Evolutionary conservation across 2,329 filamentous ascomycete species (phyloP).

Genomic region (Rutstroemia sp.): DNA sequence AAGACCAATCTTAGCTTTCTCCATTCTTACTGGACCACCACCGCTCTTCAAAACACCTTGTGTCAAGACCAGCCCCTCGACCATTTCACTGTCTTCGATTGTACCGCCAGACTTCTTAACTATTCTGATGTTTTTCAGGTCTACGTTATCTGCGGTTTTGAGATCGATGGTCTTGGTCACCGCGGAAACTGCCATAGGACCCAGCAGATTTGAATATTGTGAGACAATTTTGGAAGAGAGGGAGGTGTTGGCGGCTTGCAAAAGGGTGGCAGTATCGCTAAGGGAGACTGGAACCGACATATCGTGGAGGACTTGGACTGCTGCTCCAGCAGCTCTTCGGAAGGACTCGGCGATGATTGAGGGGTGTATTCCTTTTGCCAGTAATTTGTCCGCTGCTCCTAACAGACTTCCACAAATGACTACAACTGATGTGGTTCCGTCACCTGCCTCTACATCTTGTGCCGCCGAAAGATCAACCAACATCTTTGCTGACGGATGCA

Average conservation of each 20-base stretch:
- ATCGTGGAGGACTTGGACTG: constrained; percentile 82
- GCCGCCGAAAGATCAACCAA: constrained; percentile 93
- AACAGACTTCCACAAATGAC: constrained; percentile 95
- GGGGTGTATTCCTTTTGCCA: constrained; percentile 91
- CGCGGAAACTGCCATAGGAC: constrained; percentile 96
- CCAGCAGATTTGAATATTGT: constrained; percentile 88
- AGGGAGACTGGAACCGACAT: constrained; percentile 95
- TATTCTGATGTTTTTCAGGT: constrained; percentile 92
- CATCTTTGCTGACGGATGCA: constrained; percentile 99
- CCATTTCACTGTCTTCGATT: constrained; percentile 96
- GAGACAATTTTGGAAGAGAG: constrained; percentile 98
- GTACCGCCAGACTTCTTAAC: constrained; percentile 97
- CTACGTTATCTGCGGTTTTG: constrained; percentile 92
- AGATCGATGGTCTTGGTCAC: constrained; percentile 94
- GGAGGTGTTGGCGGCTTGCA: constrained; percentile 95
- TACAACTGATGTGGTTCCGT: constrained; percentile 96
- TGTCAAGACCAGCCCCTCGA: constrained; percentile 87
- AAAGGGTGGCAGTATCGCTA: constrained; percentile 77
- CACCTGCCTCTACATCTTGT: constrained; percentile 96
- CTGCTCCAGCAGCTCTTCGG: constrained; percentile 83
- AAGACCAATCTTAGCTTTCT: constrained; percentile 93
- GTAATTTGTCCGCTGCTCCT: constrained; percentile 83
- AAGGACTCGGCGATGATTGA: constrained; percentile 97
- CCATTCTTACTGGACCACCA: constrained; percentile 83
- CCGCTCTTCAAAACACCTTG: constrained; percentile 92